Percentiles rank a stretch among this genome's conserved stretches.
phyloP scores from a whole-genome alignment of 1,284 basidiomycete genomes.

The Austropuccinia psidii region DNA sequence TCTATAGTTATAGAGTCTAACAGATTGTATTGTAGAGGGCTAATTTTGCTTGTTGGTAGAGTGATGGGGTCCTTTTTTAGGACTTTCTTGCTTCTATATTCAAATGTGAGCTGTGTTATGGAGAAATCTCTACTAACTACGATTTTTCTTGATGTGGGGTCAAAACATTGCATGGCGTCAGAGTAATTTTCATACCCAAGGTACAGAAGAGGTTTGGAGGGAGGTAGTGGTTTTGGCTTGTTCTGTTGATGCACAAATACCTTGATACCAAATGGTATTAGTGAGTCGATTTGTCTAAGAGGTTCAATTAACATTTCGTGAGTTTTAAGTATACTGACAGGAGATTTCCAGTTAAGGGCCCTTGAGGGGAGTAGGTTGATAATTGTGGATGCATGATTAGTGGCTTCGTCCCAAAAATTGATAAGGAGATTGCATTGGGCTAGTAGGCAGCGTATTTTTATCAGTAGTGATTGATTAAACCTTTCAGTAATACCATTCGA shows the following conservation, averaged over 20 bases:
- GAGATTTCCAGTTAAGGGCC: not conserved
- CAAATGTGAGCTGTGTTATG: not conserved
- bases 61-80: no score
- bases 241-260: not conserved
- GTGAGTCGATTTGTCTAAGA: not conserved
- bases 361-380: not conserved
- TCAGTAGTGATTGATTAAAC: not conserved
- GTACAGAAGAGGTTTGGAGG: not conserved
- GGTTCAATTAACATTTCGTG: not conserved
- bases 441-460: not conserved
- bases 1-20: no score
- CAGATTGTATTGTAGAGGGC: no score
- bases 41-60: no score
- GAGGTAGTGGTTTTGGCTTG: not conserved
- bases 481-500: not conserved
- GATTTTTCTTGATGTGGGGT: not conserved
- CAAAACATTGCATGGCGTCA: not conserved
- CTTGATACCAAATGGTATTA: not conserved
- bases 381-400: not conserved
- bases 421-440: not conserved
- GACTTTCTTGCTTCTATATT: no score
- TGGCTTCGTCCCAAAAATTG: conserved; percentile 1
- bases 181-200: not conserved
- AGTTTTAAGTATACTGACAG: not conserved
- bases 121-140: conserved; percentile 8